phyloP scores from a whole-genome alignment of 371 early-diverging fungal genomes.

The Rhizomucor pusillus region DNA sequence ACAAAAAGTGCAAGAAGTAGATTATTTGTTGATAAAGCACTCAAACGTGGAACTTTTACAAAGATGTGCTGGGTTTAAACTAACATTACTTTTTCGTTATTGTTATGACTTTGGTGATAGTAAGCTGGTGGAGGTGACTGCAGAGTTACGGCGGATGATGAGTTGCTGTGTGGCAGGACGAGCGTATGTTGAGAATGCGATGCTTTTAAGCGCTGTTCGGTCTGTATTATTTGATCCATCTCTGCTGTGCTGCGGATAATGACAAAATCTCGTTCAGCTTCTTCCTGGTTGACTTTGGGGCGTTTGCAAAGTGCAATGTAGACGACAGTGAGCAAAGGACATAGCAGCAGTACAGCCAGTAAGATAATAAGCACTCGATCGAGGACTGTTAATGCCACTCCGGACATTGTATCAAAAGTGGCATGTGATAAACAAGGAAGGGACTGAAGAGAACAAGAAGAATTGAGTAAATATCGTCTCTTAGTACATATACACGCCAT shows the following conservation, averaged over 20 bases:
- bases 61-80: no score
- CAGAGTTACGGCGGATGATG: not conserved
- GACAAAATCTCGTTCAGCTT: constrained; percentile 19
- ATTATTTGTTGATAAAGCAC: no score
- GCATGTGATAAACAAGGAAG: not conserved
- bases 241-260: constrained; percentile 26
- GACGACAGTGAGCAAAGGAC: not conserved
- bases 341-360: not conserved
- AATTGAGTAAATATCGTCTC: no score
- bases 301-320: not conserved
- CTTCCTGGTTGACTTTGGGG: constrained; percentile 3
- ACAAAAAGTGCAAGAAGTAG: no score
- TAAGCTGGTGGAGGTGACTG: constrained; percentile 19
- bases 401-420: no score
- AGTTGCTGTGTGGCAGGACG: constrained; percentile 1
- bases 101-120: not conserved
- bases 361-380: no score
- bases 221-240: constrained; percentile 21
- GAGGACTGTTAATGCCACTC: no score
- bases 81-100: not conserved
- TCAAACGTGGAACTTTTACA: no score
- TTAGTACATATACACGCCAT: no score
- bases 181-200: constrained; percentile 2
- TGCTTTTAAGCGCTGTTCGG: constrained; percentile 5
- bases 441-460: not conserved